Evolutionary conservation across 2,329 filamentous ascomycete genomes (phyloP).

Genomic region (Colletotrichum australisinense): DNA sequence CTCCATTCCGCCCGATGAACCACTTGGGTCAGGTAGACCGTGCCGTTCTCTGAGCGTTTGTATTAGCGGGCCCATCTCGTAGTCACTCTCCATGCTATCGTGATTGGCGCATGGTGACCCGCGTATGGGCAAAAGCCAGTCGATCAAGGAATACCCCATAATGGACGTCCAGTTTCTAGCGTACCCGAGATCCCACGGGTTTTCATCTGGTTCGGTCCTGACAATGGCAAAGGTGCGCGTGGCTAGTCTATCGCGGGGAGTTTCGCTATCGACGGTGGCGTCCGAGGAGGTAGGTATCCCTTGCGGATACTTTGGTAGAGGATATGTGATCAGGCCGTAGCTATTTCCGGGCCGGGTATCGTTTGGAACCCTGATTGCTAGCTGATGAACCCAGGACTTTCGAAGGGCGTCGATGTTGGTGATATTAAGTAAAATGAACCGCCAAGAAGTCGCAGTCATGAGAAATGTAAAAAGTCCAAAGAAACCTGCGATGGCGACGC

Average conservation of each 20-base stretch:
- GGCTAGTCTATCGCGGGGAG: conserved; percentile 55
- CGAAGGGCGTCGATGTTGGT: conserved; percentile 87
- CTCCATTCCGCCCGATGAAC: conserved; percentile 42
- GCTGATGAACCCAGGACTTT: conserved; percentile 71
- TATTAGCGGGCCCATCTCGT: conserved; percentile 73
- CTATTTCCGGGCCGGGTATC: conserved; percentile 53
- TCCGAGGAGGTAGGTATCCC: conserved; percentile 14
- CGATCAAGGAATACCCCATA: conserved; percentile 77
- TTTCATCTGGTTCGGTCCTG: conserved; percentile 77
- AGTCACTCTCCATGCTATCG: conserved; percentile 73
- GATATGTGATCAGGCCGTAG: conserved; percentile 69
- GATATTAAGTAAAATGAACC: conserved; percentile 77
- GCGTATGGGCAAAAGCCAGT: conserved; percentile 85
- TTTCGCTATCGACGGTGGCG: conserved; percentile 9
- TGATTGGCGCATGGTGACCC: conserved; percentile 81
- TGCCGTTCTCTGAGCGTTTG: conserved; percentile 62
- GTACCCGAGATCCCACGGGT: conserved; percentile 84
- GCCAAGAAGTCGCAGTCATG: conserved; percentile 80
- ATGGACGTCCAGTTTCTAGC: conserved; percentile 80
- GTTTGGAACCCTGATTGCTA: conserved; percentile 79
- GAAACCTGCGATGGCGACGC: conserved; percentile 73
- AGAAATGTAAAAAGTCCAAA: conserved; percentile 84
- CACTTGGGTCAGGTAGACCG: conserved; percentile 42
- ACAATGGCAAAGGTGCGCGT: conserved; percentile 83
- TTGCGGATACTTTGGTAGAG: conserved; percentile 52